These are phyloP conservation scores for Glaciozyma martinii DNA, from an alignment of 768 basidiomycete genomes.

Conservation along the genomic window DNA sequence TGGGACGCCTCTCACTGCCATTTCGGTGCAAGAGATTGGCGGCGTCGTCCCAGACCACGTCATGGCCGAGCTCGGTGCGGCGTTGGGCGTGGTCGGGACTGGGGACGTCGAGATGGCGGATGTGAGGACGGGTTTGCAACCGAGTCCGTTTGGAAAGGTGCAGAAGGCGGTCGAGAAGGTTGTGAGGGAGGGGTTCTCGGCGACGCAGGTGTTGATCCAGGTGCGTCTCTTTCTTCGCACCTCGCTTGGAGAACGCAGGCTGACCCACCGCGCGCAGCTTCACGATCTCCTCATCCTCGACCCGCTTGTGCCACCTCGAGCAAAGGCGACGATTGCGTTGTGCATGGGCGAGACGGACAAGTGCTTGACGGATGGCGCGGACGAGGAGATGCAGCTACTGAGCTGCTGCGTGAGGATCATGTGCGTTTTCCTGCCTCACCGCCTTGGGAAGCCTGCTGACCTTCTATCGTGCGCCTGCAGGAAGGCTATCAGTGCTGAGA, in stretches of 20 bases:
- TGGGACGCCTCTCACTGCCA: conserved; percentile 53
- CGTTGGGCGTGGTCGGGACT: conserved; percentile 54
- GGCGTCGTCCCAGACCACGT: conserved; percentile 77
- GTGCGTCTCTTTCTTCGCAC: conserved; percentile 44
- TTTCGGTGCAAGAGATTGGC: conserved; percentile 90
- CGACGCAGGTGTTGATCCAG: conserved; percentile 77
- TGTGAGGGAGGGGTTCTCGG: conserved; percentile 84
- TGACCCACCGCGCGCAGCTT: conserved; percentile 47
- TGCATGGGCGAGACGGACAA: conserved; percentile 93
- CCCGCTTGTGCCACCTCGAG: conserved; percentile 64
- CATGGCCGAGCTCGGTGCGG: conserved; percentile 58
- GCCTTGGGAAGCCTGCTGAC: no score
- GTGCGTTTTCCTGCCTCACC: no score
- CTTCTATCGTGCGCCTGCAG: no score
- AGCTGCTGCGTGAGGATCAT: conserved; percentile 69
- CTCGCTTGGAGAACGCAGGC: not conserved
- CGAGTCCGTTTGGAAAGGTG: conserved; percentile 52
- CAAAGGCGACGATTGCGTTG: conserved; percentile 71
- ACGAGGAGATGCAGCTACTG: conserved; percentile 90
- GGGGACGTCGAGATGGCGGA: conserved; percentile 51
- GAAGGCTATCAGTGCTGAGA: no score
- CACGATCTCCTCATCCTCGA: conserved; percentile 84
- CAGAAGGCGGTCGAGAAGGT: conserved; percentile 58
- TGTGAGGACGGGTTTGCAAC: conserved; percentile 38
- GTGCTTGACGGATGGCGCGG: conserved; percentile 87